phyloP scores from a whole-genome alignment of 495 filamentous ascomycete species.

The Penicillium egyptiacum region DNA sequence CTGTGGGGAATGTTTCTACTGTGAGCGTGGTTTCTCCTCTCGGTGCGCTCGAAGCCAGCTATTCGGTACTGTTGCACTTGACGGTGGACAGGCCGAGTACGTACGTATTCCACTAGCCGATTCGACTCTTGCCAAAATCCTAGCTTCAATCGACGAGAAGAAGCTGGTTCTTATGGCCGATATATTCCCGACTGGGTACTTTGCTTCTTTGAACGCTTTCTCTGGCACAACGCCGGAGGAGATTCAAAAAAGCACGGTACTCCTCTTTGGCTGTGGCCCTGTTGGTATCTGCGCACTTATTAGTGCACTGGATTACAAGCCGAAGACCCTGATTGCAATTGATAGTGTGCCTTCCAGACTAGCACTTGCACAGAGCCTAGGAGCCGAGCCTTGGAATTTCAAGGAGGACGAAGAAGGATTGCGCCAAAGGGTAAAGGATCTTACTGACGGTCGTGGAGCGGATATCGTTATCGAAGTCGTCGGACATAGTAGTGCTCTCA shows the following conservation, averaged over 20 bases:
- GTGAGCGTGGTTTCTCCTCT: slow-evolving; percentile 43
- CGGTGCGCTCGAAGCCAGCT: slow-evolving; percentile 64
- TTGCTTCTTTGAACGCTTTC: slow-evolving; percentile 76
- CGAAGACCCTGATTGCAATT: slow-evolving; percentile 75
- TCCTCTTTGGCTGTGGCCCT: slow-evolving; percentile 83
- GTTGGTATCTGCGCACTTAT: slow-evolving; percentile 83
- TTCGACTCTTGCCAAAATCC: slow-evolving; percentile 68
- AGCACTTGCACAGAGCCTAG: slow-evolving; percentile 66
- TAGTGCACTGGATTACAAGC: slow-evolving; percentile 68
- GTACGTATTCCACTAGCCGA: slow-evolving; percentile 81
- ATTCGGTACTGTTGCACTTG: slow-evolving; percentile 68
- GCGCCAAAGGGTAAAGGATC: slow-evolving; percentile 60
- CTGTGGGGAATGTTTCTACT: slow-evolving; percentile 84
- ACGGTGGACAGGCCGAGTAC: slow-evolving; percentile 87
- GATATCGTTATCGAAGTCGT: slow-evolving; percentile 89
- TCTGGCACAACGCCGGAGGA: slow-evolving; percentile 52
- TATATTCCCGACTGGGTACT: slow-evolving; percentile 76
- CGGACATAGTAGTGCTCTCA: slow-evolving; percentile 71
- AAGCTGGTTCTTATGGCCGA: slow-evolving; percentile 63
- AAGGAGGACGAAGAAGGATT: slow-evolving; percentile 58
- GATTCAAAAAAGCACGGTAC: slow-evolving; percentile 61
- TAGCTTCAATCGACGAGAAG: slow-evolving; percentile 67
- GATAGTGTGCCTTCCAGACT: slow-evolving; percentile 74
- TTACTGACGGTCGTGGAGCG: slow-evolving; percentile 76
- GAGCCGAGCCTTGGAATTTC: slow-evolving; percentile 80